Evolutionary conservation across 805 yeast species (phyloP).

Genomic region (Torulaspora indica): DNA sequence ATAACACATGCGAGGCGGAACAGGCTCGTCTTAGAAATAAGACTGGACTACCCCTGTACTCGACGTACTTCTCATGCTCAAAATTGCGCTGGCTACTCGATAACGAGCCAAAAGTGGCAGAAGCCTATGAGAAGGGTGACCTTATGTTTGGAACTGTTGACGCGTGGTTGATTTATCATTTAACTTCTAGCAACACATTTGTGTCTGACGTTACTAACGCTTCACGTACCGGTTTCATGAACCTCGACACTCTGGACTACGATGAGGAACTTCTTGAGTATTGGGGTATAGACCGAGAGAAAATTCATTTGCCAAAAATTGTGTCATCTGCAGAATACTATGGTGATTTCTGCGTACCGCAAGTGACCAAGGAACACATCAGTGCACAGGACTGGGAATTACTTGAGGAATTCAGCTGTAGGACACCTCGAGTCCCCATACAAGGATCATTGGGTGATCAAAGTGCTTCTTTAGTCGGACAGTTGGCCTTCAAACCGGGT

Average conservation of each 20-base stretch:
- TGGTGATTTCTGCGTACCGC: conserved; percentile 66
- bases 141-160: conserved; percentile 92
- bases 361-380: conserved; percentile 43
- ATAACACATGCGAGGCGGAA: conserved; percentile 48
- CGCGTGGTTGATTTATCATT: conserved; percentile 84
- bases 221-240: conserved; percentile 85
- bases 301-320: conserved; percentile 67
- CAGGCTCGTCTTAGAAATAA: conserved; percentile 55
- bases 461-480: conserved; percentile 89
- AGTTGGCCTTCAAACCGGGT: conserved; percentile 76
- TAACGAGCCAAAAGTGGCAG: conserved; percentile 61
- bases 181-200: conserved; percentile 64
- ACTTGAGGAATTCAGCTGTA: conserved; percentile 46
- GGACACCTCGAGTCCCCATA: conserved; percentile 63
- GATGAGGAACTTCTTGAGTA: conserved; percentile 70
- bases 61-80: conserved; percentile 88
- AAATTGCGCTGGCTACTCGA: conserved; percentile 87
- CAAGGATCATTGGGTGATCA: conserved; percentile 94
- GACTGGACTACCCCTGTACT: conserved; percentile 75
- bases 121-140: conserved; percentile 68
- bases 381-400: conserved; percentile 47
- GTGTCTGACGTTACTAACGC: conserved; percentile 91
- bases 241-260: conserved; percentile 67
- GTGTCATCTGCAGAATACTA: conserved; percentile 72
- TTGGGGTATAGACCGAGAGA: conserved; percentile 71